These are phyloP conservation scores for Aureobasidium sp. DNA, from an alignment of 2,329 filamentous ascomycete species.

Conservation along the genomic window DNA sequence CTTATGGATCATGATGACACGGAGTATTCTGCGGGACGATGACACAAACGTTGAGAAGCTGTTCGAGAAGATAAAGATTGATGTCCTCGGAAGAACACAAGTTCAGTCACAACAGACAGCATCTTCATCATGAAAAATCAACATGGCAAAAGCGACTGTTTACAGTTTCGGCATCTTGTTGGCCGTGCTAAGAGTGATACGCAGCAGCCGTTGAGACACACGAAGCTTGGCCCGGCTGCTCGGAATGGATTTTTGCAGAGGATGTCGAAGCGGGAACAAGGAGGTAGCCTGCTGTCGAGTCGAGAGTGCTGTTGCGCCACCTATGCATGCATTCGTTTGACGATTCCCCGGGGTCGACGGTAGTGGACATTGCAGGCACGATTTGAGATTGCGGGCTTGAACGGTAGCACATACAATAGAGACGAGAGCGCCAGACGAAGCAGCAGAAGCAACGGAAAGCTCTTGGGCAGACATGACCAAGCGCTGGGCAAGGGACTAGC, in stretches of 20 bases:
- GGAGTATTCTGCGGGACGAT: not conserved
- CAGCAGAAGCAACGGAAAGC: slow-evolving; percentile 10
- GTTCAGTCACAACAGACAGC: not conserved
- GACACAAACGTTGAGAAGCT: not conserved
- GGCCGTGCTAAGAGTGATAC: not conserved
- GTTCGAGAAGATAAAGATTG: not conserved
- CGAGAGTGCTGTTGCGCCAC: slow-evolving; percentile 8
- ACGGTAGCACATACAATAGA: not conserved
- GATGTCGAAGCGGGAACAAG: not conserved
- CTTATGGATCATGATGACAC: not conserved
- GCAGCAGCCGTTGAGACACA: slow-evolving; percentile 12
- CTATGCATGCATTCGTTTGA: slow-evolving; percentile 5
- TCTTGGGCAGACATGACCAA: not conserved
- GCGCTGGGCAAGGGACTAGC: slow-evolving; percentile 1
- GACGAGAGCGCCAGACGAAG: not conserved
- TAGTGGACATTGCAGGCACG: slow-evolving; percentile 4
- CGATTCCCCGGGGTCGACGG: not conserved
- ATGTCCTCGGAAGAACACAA: not conserved
- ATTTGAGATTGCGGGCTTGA: not conserved
- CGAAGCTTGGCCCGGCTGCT: slow-evolving; percentile 12
- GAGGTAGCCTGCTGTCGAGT: not conserved
- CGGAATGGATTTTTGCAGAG: slow-evolving; percentile 4
- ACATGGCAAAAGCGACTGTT: not conserved
- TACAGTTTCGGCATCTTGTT: slow-evolving; percentile 8
- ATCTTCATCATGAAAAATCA: not conserved